Evolutionary conservation across 2,329 filamentous ascomycete genomes (phyloP).

Genomic region (Calonectria naviculata): DNA sequence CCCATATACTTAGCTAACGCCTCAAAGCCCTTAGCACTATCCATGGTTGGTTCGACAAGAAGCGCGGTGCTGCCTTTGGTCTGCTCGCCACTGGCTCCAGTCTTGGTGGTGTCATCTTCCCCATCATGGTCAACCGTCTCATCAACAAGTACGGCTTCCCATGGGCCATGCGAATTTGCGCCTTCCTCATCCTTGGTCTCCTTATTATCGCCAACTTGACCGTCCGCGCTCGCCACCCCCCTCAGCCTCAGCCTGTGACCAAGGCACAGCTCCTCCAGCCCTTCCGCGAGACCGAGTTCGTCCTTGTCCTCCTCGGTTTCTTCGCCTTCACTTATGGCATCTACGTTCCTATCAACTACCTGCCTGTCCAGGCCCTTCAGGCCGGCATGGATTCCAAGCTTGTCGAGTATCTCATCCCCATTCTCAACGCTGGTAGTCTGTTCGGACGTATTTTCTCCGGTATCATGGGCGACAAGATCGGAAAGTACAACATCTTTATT

Average conservation of each 20-base stretch:
- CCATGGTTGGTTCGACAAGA: conserved; percentile 48
- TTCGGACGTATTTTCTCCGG: conserved; percentile 51
- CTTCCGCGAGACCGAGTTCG: conserved; percentile 45
- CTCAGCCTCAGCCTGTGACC: conserved; percentile 42
- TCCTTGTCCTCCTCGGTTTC: conserved; percentile 45
- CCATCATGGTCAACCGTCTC: conserved; percentile 52
- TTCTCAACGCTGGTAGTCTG: conserved; percentile 51
- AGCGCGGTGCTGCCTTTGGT: conserved; percentile 49
- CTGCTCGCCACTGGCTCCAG: conserved; percentile 49
- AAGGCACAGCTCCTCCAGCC: conserved; percentile 45
- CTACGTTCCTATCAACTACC: conserved; percentile 51
- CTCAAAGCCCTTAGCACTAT: conserved; percentile 42
- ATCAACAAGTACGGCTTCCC: conserved; percentile 48
- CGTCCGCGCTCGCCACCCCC: conserved; percentile 39
- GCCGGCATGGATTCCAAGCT: conserved; percentile 42
- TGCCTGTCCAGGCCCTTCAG: conserved; percentile 45
- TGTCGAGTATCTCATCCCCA: conserved; percentile 49
- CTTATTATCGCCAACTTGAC: conserved; percentile 47
- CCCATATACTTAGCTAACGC: neutral
- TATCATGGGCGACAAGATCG: conserved; percentile 48
- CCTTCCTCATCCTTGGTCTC: conserved; percentile 50
- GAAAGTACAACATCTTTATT: conserved; percentile 56
- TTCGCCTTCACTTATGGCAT: conserved; percentile 49
- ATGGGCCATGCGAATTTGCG: conserved; percentile 54
- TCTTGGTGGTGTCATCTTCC: conserved; percentile 53